Evolutionary conservation across 306 rosid species (phyloP).

Genomic region (Castanospermum australe): DNA sequence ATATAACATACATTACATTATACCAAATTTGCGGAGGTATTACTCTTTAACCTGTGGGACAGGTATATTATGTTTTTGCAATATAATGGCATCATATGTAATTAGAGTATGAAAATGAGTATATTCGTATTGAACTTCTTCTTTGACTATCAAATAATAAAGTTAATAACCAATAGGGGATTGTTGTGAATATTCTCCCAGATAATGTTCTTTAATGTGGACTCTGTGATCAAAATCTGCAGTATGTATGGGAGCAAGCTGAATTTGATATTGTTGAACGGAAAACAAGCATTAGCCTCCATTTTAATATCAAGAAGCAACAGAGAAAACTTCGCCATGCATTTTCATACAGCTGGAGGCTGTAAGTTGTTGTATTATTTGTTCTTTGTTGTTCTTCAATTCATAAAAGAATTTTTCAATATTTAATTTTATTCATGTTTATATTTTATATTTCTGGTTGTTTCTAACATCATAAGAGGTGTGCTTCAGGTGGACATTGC

Average conservation of each 20-base stretch:
- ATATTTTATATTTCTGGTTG: slow-evolving; percentile 1
- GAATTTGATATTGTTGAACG: slow-evolving; percentile 84
- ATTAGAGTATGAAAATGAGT: background rate
- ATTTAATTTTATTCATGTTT: background rate
- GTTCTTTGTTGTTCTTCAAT: slow-evolving; percentile 8
- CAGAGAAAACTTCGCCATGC: slow-evolving; percentile 79
- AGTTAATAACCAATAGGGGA: background rate
- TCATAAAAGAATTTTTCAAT: background rate
- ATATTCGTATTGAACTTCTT: background rate
- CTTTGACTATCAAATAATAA: background rate
- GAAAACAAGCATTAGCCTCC: slow-evolving; percentile 89
- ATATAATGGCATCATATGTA: background rate
- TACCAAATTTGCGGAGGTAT: slow-evolving; percentile 3
- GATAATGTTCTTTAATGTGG: background rate
- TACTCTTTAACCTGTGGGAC: background rate
- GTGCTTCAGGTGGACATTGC: slow-evolving; percentile 87
- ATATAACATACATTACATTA: background rate
- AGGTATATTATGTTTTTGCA: background rate
- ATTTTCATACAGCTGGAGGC: slow-evolving; percentile 90
- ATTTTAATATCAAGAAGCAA: slow-evolving; percentile 72
- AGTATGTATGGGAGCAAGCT: slow-evolving; percentile 96
- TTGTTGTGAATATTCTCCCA: background rate
- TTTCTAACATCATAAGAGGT: slow-evolving; percentile 18
- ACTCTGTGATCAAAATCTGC: slow-evolving; percentile 39
- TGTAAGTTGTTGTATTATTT: slow-evolving; percentile 53